Evolutionary conservation across 345 rosid species (phyloP).

Genomic region (Citrus cavaleriei): DNA sequence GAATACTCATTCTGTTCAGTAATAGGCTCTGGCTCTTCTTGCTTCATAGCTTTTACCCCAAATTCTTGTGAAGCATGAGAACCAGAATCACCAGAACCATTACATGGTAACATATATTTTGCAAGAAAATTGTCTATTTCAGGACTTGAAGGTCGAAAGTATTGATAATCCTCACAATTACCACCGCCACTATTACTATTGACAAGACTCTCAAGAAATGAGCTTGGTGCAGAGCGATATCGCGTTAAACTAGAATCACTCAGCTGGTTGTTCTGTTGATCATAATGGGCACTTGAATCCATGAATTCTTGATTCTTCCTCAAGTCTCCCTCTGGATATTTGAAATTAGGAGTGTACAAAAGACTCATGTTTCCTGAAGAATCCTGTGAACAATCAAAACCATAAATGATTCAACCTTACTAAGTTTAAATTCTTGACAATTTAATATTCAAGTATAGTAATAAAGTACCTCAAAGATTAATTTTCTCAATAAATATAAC

Average conservation of each 20-base stretch:
- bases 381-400: constrained; percentile 14
- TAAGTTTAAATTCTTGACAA: neutral
- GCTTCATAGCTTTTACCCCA: constrained; percentile 35
- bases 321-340: constrained; percentile 32
- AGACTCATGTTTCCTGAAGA: constrained; percentile 34
- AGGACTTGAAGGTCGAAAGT: constrained; percentile 37
- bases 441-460: neutral
- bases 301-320: constrained; percentile 34
- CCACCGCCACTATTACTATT: constrained; percentile 11
- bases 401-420: neutral
- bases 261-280: constrained; percentile 21
- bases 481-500: neutral
- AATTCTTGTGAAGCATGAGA: constrained; percentile 31
- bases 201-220: constrained; percentile 32
- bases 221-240: constrained; percentile 44
- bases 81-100: constrained; percentile 29
- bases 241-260: constrained; percentile 29
- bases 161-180: constrained; percentile 26
- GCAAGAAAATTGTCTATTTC: constrained; percentile 41
- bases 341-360: constrained; percentile 30
- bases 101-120: constrained; percentile 23
- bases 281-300: constrained; percentile 27
- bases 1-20: constrained; percentile 13
- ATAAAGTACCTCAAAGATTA: constrained; percentile 5
- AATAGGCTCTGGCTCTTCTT: constrained; percentile 28